Evolutionary conservation across 106 monocot genomes (phyloP).

Genomic region (Phalaenopsis aphrodite): DNA sequence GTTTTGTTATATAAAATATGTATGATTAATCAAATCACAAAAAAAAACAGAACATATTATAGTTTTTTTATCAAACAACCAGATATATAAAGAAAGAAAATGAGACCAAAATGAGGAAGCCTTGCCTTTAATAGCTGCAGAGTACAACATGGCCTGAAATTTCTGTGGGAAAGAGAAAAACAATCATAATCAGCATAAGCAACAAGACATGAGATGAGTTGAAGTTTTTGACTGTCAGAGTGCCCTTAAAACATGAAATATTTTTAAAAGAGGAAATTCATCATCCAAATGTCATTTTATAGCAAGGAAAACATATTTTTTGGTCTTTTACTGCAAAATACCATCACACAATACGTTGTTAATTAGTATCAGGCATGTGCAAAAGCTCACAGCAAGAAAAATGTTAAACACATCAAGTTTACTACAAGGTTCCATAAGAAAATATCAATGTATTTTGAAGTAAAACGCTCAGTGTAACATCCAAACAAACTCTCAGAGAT

Average conservation of each 20-base stretch:
- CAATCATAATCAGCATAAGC: background rate
- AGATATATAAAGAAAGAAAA: background rate
- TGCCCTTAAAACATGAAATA: background rate
- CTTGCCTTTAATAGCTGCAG: constrained; percentile 47
- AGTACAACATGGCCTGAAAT: constrained; percentile 40
- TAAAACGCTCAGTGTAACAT: too few relatives aligned
- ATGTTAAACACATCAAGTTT: background rate
- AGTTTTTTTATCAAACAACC: background rate
- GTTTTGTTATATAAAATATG: background rate
- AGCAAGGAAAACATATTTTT: background rate
- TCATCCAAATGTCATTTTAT: background rate
- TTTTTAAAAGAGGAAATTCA: background rate
- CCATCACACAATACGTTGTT: background rate
- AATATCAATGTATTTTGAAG: background rate
- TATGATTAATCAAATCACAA: background rate
- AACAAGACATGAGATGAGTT: background rate
- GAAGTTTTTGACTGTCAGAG: background rate
- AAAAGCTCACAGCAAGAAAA: background rate
- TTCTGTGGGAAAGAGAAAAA: constrained; percentile 38
- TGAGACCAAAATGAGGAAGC: background rate
- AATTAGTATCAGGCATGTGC: background rate
- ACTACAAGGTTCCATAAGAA: background rate
- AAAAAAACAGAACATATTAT: background rate
- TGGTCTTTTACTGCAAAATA: background rate
- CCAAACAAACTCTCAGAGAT: too few relatives aligned